These are phyloP conservation scores for Pythium folliculosum DNA, from an alignment of 352 stramenopile species.

Conservation along the genomic window DNA sequence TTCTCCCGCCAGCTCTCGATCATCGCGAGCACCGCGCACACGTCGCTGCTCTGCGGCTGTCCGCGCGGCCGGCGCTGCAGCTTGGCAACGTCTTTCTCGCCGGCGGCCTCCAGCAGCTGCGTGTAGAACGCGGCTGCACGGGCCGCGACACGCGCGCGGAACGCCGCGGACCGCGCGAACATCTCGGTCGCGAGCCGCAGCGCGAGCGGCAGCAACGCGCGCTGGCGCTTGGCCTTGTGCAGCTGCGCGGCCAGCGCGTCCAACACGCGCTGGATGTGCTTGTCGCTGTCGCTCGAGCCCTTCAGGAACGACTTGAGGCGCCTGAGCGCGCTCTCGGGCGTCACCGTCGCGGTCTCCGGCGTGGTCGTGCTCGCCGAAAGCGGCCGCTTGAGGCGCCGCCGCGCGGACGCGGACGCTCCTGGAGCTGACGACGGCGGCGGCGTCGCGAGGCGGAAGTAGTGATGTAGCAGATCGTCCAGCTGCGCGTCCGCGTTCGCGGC, in stretches of 20 bases:
- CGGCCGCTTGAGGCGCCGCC: slow-evolving; percentile 11
- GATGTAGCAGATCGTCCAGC: slow-evolving; percentile 23
- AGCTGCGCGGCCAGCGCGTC: slow-evolving; percentile 22
- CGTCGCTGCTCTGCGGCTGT: slow-evolving; percentile 20
- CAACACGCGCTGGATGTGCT: slow-evolving; percentile 23
- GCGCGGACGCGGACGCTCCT: not conserved
- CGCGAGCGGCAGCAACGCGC: slow-evolving; percentile 26
- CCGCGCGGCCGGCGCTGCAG: not conserved
- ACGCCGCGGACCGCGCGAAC: slow-evolving; percentile 56
- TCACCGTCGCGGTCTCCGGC: not conserved
- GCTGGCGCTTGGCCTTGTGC: slow-evolving; percentile 13
- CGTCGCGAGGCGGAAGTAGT: slow-evolving; percentile 25
- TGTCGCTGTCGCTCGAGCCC: slow-evolving; percentile 11
- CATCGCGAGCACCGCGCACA: slow-evolving; percentile 43
- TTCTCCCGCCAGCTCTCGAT: slow-evolving; percentile 65
- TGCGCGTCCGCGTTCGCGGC: slow-evolving; percentile 13
- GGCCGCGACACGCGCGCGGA: slow-evolving; percentile 45
- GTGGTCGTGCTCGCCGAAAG: not conserved
- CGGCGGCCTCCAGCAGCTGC: slow-evolving; percentile 45
- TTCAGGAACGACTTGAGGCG: slow-evolving; percentile 24
- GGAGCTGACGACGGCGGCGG: not conserved
- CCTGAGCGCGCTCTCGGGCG: slow-evolving; percentile 14
- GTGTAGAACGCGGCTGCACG: slow-evolving; percentile 51
- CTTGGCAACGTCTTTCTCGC: slow-evolving; percentile 33
- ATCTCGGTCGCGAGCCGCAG: slow-evolving; percentile 50